Evolutionary conservation across 148 eudicot species (phyloP), one percentile per base, ranked within the genome.

Genomic region (Spergularia bocconei): DNA sequence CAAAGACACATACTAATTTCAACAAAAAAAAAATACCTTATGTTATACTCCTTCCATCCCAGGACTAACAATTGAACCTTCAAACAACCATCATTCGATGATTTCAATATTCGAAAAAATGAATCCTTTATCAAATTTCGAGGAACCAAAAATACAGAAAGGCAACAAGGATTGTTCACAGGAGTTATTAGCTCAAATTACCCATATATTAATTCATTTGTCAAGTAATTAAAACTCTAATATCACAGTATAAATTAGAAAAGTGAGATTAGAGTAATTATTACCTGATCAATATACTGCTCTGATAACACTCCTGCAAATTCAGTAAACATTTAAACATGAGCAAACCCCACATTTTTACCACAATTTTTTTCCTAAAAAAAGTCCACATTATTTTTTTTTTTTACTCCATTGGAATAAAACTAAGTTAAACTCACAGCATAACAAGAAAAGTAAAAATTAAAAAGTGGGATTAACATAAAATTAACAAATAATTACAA

Each of bases 201-300:
- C 66, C 55, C 67, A 60, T 33, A 59, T 25, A 59, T 29, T 0
- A 14, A 2, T 56, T 15, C 16, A 53, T 7, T 47, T 5, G 14
- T 50, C 7, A 51, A 69, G 13, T 21, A 69, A 55, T 7, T 20
- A 71, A 33, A 33, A 2, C 3, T 29, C 36, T 29, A 58, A 41
- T 20, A 39, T 2, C 25, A 11, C 21, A 15, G 17, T 15, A 38
- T n/a, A 19, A 36, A 55, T n/a, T n/a, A n/a, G n/a, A 69, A 9
- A 17, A 50, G 56, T 56, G 23, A 47, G 0, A 29, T 13, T 36
- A 47, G 14, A 5, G 20, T 29, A 0, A 71, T 33, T 29, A 29
- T 56, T 66, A 91, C 98, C 98, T 93, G 79, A n/a, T 85, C 88
- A 33, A 82, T 88, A 71, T 90, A 74, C 58, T 68, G 78, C 67